Base-by-base conservation (phyloP, 1,139 yeast species). In the Yamadazyma siamensis region DNA sequence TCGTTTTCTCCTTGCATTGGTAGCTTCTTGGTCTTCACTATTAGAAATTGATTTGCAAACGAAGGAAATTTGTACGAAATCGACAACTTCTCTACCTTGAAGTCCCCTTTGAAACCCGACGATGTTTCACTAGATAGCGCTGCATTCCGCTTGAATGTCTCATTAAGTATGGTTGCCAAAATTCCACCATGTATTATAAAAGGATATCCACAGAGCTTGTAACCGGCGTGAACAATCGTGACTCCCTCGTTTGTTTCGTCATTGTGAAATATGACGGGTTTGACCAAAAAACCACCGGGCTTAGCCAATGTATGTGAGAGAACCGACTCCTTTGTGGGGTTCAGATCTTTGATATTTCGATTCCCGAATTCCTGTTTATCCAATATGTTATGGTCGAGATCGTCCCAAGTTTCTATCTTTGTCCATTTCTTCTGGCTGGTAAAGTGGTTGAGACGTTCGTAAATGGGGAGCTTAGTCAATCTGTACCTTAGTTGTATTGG, bases 171-270 rank as follows among this genome's bases (percentile, higher is more conserved):
- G 0, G 95, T 81, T 6, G 94, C 95, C 22, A 89, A 56, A 25
- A 89, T 76, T 0, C 97, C 97, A 3, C 97, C 97, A 50, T 89
- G 97, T 1, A 87, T 73, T 22, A 89, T 62, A 44, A 85, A 79
- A 1, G 96, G 96, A 50, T 82, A 88, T 2, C 97, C 97, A 28
- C 94, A 80, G 21, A 88, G 59, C 39, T 73, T 72, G 49, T 81
- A 77, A 0, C 97, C 97, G 29, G 83, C 70, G 52, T 87, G 95
- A 16, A 86, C 67, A 3, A 83, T 67, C 0, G 87, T 73, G 0
- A 84, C 71, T 0, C 82, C 71, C 38, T 85, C 81, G 35, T 75
- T 67, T 3, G 77, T 72, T 21, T 59, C 61, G 6, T 59, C 46
- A 42, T 84, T 77, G 40, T 77, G 75, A 49, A 83, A 88, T 12